Base-by-base conservation (phyloP, 257 asterid genomes). In the Solanum infundibuliforme region DNA sequence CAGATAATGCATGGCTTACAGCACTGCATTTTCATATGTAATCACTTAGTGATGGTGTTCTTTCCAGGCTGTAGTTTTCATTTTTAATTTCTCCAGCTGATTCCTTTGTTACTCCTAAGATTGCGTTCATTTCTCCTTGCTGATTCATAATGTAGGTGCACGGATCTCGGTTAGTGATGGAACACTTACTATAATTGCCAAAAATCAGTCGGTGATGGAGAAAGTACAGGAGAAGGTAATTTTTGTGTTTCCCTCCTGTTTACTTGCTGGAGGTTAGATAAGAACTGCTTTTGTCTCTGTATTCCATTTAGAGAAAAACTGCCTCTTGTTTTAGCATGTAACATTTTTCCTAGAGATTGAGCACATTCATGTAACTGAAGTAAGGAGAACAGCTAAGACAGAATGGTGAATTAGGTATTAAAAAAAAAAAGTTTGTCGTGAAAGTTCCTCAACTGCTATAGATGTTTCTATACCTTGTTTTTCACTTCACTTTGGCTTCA, bases 91-190 rank as follows among this genome's bases (percentile, higher is more conserved):
- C 41, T 29, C 68, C 85, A 81, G 68, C 41, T 46, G 41, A 46
- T 46, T 81, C 69, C 41, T 81, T 29, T 48, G 58, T 76, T 27
- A 25, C 86, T 48, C 62, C 31, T 38, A 75, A 84, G 38, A 31
- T 38, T 48, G 38, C 7, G 8, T 79, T 83, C n/a, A 14, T 88
- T 69, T 89, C 29, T 84, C 86, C 74, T 41, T 87, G 86, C 92
- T 85, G 88, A 74, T 87, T 85, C 69, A 75, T 90, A 88, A 71
- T 86, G 86, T 94, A 97, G 99, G 99, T 88, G 99, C 95, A 79
- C 92, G 92, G 94, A 93, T 97, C 76, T 93, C 98, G 43, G 97
- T 95, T 89, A 91, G 93, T 91, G 99, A 96, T 76, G 98, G 99
- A 72, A 92, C 90, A 58, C 91, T 97, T 87, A 95, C 98, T 9